Percentiles rank a stretch among this genome's conserved stretches.
Evolutionary conservation across 75 land plant genomes (phyloP).

Genomic region (Isoetes taiwanensis): DNA sequence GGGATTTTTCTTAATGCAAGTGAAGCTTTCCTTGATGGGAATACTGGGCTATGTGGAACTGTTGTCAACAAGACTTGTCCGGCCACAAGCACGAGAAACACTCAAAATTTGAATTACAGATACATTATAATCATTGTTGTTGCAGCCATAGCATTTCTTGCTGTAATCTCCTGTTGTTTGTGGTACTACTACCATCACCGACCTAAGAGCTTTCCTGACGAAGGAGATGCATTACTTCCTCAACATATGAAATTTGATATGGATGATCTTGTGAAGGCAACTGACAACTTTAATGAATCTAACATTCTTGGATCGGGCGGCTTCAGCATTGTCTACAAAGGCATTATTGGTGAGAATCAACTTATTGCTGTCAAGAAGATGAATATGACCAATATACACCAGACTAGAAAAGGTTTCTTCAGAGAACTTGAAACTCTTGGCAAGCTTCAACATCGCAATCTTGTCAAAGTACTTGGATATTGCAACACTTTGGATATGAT

Average conservation of each 20-base stretch:
- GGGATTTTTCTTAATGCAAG: too few relatives aligned
- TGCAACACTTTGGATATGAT: background rate
- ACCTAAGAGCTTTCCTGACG: too few relatives aligned
- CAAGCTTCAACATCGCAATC: background rate
- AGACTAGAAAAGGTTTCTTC: background rate
- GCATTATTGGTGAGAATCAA: background rate
- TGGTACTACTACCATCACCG: too few relatives aligned
- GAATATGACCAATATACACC: background rate
- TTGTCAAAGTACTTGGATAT: background rate
- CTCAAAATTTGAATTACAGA: too few relatives aligned
- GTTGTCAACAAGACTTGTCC: too few relatives aligned
- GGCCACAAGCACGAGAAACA: too few relatives aligned
- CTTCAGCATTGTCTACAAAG: slow-evolving; percentile 3
- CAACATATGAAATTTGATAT: background rate
- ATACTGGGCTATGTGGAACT: too few relatives aligned
- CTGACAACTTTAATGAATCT: background rate
- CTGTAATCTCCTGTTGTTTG: too few relatives aligned
- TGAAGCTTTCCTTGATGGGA: too few relatives aligned
- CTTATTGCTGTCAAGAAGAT: background rate
- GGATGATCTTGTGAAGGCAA: background rate
- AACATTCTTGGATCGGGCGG: background rate
- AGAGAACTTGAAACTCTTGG: background rate
- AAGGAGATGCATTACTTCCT: too few relatives aligned
- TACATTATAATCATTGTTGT: too few relatives aligned
- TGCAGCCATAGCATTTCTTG: too few relatives aligned